A percentile compares a stretch with the other conserved stretches of the same genome.
Evolutionary conservation across 768 basidiomycete genomes (phyloP).

Genomic region (Ramaria sp.): DNA sequence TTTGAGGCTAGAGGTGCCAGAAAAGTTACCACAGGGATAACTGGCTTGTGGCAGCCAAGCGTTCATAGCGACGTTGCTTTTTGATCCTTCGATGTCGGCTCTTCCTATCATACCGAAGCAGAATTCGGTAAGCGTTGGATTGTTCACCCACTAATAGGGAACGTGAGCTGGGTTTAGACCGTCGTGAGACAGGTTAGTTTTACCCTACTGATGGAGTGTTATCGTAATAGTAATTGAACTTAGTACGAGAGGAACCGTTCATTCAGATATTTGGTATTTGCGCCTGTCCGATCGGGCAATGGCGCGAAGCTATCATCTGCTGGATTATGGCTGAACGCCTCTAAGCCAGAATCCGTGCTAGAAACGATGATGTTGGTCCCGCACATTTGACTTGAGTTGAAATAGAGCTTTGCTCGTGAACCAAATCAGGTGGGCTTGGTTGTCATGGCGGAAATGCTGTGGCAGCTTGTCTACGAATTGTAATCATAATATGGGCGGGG

Average conservation of each 20-base stretch:
- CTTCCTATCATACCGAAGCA: slow-evolving; percentile 76
- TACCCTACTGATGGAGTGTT: slow-evolving; percentile 73
- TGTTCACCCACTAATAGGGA: slow-evolving; percentile 76
- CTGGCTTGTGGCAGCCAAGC: slow-evolving; percentile 77
- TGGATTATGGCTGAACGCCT: slow-evolving; percentile 81
- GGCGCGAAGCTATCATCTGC: slow-evolving; percentile 73
- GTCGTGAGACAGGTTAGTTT: slow-evolving; percentile 81
- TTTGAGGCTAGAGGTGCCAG: slow-evolving; percentile 64
- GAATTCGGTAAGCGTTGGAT: slow-evolving; percentile 74
- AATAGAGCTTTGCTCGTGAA: slow-evolving; percentile 65
- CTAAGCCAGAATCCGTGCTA: slow-evolving; percentile 76
- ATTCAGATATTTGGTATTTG: slow-evolving; percentile 80
- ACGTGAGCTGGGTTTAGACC: slow-evolving; percentile 76
- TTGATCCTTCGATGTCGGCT: slow-evolving; percentile 77
- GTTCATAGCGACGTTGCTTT: slow-evolving; percentile 78
- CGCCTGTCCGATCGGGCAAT: slow-evolving; percentile 70
- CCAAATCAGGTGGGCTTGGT: slow-evolving; percentile 47
- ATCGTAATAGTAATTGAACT: slow-evolving; percentile 69
- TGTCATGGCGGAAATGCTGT: slow-evolving; percentile 41
- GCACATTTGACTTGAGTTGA: slow-evolving; percentile 50
- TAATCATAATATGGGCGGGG: slow-evolving; percentile 57
- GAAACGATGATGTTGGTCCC: slow-evolving; percentile 63
- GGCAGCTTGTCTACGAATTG: slow-evolving; percentile 42
- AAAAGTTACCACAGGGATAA: slow-evolving; percentile 80
- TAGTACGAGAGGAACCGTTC: slow-evolving; percentile 78